phyloP scores from a whole-genome alignment of 495 filamentous ascomycete genomes.

The Umbilicaria muhlenbergii region DNA sequence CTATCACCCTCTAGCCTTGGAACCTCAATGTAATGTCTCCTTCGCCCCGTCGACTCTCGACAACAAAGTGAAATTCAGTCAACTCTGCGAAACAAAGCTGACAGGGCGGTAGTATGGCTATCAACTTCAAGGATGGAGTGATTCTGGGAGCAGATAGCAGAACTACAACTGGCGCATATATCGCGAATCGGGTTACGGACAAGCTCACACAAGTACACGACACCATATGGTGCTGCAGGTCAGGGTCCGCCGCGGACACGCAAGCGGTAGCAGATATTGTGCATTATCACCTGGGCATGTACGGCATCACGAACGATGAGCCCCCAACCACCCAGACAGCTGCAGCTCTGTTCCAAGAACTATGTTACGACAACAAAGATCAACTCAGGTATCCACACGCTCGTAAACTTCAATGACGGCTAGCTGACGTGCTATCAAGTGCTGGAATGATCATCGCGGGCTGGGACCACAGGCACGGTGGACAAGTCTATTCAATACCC shows the following conservation, averaged over 20 bases:
- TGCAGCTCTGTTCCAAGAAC: conserved; percentile 87
- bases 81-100: not conserved
- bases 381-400: conserved; percentile 48
- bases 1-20: conserved; percentile 47
- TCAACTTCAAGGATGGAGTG: conserved; percentile 95
- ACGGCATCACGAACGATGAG: conserved; percentile 73
- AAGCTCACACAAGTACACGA: conserved; percentile 97
- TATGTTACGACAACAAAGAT: conserved; percentile 97
- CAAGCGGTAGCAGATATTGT: conserved; percentile 97
- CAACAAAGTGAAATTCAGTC: conserved; percentile 1
- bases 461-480: conserved; percentile 83
- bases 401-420: not conserved
- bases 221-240: conserved; percentile 98
- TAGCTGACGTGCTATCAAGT: conserved; percentile 30
- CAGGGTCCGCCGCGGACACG: conserved; percentile 92
- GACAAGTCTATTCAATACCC: conserved; percentile 93
- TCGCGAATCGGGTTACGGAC: conserved; percentile 97
- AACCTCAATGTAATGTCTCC: conserved; percentile 77
- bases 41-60: conserved; percentile 1
- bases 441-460: conserved; percentile 96
- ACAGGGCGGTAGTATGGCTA: conserved; percentile 36
- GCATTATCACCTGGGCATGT: conserved; percentile 87
- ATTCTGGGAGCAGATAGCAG: conserved; percentile 92
- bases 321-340: conserved; percentile 86
- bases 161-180: conserved; percentile 97